phyloP scores from a whole-genome alignment of 164 flowering plant genomes.

The Piper longum region DNA sequence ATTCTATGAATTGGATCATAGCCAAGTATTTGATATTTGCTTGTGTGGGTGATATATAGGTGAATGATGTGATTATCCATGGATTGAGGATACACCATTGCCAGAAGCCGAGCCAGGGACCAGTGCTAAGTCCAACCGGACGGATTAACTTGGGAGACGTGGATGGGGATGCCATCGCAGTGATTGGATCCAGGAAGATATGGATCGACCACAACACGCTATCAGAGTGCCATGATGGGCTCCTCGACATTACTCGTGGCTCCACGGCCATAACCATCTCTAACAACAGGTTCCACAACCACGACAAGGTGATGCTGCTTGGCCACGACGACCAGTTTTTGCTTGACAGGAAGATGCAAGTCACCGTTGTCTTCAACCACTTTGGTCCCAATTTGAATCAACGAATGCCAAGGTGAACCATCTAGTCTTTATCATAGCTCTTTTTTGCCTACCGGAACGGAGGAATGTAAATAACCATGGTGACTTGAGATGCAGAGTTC shows the following conservation, averaged over 20 bases:
- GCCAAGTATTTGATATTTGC: not conserved
- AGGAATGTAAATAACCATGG: not conserved
- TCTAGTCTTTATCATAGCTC: not conserved
- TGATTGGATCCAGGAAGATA: slow-evolving; percentile 40
- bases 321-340: no score
- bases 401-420: slow-evolving; percentile 21
- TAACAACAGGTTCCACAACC: not conserved
- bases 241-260: not conserved
- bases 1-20: no score
- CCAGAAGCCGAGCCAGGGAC: slow-evolving; percentile 24
- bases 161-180: slow-evolving; percentile 74
- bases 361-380: no score
- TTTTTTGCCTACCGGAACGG: not conserved
- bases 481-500: slow-evolving; percentile 29
- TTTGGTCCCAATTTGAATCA: no score
- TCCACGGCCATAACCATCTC: not conserved
- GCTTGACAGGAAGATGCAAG: no score
- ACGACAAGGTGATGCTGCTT: no score
- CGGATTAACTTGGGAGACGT: slow-evolving; percentile 17
- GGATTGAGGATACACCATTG: slow-evolving; percentile 58
- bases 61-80: slow-evolving; percentile 59
- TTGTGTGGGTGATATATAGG: slow-evolving; percentile 12
- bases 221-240: slow-evolving; percentile 8
- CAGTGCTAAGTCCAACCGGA: slow-evolving; percentile 46
- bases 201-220: slow-evolving; percentile 92